Base-by-base conservation (phyloP, 2,329 filamentous ascomycete species). In the Paraphaeosphaeria sporulosa region DNA sequence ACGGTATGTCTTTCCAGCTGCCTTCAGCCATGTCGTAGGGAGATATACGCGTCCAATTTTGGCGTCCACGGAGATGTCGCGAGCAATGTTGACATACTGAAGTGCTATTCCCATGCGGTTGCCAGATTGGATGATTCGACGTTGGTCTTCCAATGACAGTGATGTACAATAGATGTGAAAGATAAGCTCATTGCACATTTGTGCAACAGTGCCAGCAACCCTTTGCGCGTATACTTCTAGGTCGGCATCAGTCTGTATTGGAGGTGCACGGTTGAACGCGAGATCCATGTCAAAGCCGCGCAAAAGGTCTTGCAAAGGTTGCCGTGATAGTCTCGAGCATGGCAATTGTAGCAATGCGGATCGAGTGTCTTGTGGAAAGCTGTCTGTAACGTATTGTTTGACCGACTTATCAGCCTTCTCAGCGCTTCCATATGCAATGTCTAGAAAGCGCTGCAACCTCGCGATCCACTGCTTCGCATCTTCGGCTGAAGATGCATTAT, bases 1-100 rank as follows among this genome's bases (percentile, higher is more conserved):
- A 48, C 83, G 75, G 0, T 86, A 83, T 0, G 80, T 82, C 23
- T 90, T 67, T 1, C 82, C 83, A 55, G 83, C 83, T 55, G 87
- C 84, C 42, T 82, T 79, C 1, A 93, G 79, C 90, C 90, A 93
- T 0, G 78, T 76, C 0, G 81, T 80, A 0, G 90, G 90, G 4
- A 93, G 77, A 71, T 93, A 93, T 7, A 91, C 89, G 7, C 90
- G 84, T 1, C 83, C 82, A 38, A 90, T 86, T 15, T 79, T 77
- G 0, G 90, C 88, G 67, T 93, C 90, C 2, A 87, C 86, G 3
- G 79, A 75, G n/a, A 93, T 87, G 68, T 93, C 90, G 23, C 90
- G 87, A 3, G 89, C 88, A 62, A 93, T 92, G 69, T 93, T 93
- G 68, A 91, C 86, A 67, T 90, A 92, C 69, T 93, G 90, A n/a